Base-by-base conservation (phyloP, 2,329 filamentous ascomycete genomes). In the Sclerotinia minor region DNA sequence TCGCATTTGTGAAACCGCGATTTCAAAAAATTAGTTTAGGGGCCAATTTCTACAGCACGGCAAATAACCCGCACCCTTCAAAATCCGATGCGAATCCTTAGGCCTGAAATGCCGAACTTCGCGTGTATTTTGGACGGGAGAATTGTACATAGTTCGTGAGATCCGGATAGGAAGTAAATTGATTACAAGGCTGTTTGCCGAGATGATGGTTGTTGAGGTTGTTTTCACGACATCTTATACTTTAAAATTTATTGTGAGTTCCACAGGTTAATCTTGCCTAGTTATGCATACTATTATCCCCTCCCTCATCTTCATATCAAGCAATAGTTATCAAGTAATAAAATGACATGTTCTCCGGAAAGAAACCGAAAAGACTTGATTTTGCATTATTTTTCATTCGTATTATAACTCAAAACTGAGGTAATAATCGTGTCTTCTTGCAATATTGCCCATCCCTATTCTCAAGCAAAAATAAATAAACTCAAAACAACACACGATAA, bases 381-480 rank as follows among this genome's bases (percentile, higher is more conserved):
- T 26, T 26, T 50, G 45, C 7, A 50, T 26, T 50, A 21, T 26
- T 50, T 58, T 63, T 38, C 21, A 50, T 26, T 63, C 5, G 45
- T 63, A 52, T 63, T 63, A 50, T 26, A 21, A 35, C 49, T 50
- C 45, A 50, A 50, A 61, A 50, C 8, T 26, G 21, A 41, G 15
- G 59, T 63, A 38, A 63, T 50, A 47, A 63, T 50, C n/a, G 29
- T 63, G 59, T 50, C 29, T 63, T 29, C 7, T 19, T 50, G 21
- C 8, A 61, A 50, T 38, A 7, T 17, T 49, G 29, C 21, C 35
- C 49, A 17, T 38, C 29, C 49, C 29, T 21, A 35, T 24, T 38
- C 13, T 7, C 21, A 61, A 49, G 26, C 24, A 61, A 7, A 38
- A 61, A 47, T 2, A 50, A 2, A 8, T 32, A 59, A 32, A 26